Base-by-base conservation (phyloP, 1,284 basidiomycete genomes). In the Ganoderma resinaceum region DNA sequence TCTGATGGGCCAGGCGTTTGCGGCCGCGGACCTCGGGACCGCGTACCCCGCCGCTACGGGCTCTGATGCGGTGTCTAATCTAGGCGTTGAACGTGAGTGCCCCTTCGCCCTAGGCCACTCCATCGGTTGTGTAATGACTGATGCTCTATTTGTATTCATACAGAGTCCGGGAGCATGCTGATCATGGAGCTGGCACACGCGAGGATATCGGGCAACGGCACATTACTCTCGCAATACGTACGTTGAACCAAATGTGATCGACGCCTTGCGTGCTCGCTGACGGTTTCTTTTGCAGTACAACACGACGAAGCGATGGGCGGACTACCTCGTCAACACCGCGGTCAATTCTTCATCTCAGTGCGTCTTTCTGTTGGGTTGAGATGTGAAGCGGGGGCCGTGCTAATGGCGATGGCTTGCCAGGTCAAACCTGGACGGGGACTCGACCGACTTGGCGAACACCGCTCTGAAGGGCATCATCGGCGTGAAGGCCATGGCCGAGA, bases 141-240 rank as follows among this genome's bases (percentile, higher is more conserved):
- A 23, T 7, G 20, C 6, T 55, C 0, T 8, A 2, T n/a, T 9
- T n/a, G 11, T 38, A 12, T 38, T 12, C 37, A 0, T 26, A 14
- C 58, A 90, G 89, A 91, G 75, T 86, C 87, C 61, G 89, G 89
- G 9, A 91, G 91, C 73, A 91, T 91, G 90, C 78, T 93, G n/a
- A 91, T 93, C 75, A 91, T 92, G 89, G 11, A 67, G 29, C 78
- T 91, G 65, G 89, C 88, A 64, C 90, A 91, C 76, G 88, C 88
- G 2, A 86, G 89, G 70, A 84, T 84, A 61, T 84, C 88, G 0
- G 83, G 84, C 11, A 89, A 91, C 72, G 81, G 76, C 6, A 84
- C 85, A 3, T 83, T 90, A 52, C 76, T 90, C 62, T 77, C 75
- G 3, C 80, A 79, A 76, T 87, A 90, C 69, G 88, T 89, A 69